Base-by-base conservation (phyloP, 202 grass and related monocot genomes). In the Bolboschoenoplectus hybrid region DNA sequence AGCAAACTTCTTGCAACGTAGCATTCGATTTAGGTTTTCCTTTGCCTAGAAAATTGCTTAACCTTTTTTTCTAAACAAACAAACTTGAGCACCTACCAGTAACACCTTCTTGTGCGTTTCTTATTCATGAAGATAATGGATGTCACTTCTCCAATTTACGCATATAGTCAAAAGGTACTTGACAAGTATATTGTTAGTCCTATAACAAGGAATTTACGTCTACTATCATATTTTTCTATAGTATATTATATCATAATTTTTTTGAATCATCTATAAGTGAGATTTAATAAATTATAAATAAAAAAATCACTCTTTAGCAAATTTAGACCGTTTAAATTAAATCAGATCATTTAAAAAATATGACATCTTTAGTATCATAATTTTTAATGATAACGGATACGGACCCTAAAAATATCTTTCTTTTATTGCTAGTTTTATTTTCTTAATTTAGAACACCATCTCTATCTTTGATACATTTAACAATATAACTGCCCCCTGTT, bases 151-250 rank as follows among this genome's bases (percentile, higher is more conserved):
- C 60, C 58, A 34, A 16, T 2, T 35, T 11, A 16, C 5, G 36
- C 17, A 10, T 68, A 14, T 68, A 52, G 81, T 83, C 81, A 83
- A 83, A 67, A 83, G 62, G 9, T 83, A n/a, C 11, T 50, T 65
- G 32, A 53, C 45, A 76, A 76, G 11, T 14, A 26, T 35, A 53
- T 14, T 76, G 5, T 16, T 10, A 38, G 53, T 11, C 20, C 11
- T 53, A 8, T 4, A 76, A 14, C 3, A 4, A 52, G 9, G 17
- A 26, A 26, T 26, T 26, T 26, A 26, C 26, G 26, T 26, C 26
- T 26, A 26, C 26, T 26, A 26, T 26, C 26, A 26, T 26, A 0
- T 26, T 26, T 26, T 26, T 26, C 26, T 26, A 26, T 26, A 26
- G 0, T 26, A 26, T 26, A 26, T 26, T 26, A 26, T 26, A 26